Evolutionary conservation across 108 stramenopile genomes (phyloP), one percentile per base, ranked within the genome.

Genomic region (Fistulifera pelliculosa): DNA sequence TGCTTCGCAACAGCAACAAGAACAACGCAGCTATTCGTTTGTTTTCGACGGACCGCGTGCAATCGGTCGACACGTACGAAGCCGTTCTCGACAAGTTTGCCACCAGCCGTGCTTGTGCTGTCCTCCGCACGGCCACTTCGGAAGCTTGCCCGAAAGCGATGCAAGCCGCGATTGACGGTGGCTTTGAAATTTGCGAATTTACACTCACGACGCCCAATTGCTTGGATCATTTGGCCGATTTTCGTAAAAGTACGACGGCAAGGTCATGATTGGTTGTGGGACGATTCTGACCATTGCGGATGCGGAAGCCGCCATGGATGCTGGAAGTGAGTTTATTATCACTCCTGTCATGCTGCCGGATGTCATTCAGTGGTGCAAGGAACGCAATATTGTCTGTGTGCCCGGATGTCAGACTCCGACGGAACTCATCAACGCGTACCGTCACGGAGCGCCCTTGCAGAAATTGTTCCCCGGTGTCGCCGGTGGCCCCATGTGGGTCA

Each of bases 371-470:
- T 85, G 87, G 83, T 85, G 83, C 61, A 74, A 65, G 17, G 79
- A 67, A 14, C 66, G 83, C 6, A 85, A 85, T 43, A 82, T 90
- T 68, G 84, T 86, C 39, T 75, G 66, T 47, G 82, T 81, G 15
- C 89, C 89, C 0, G 89, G 89, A 65, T 87, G 85, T 56, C 89
- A 90, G 51, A 90, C 89, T 41, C 89, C 89, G 38, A 87, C 89
- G 38, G 89, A 90, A 49, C 52, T 83, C 49, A 53, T 71, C 63
- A 78, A 54, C 16, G 89, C 89, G 6, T 84, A 85, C 67, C 48
- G 77, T 39, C 60, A 65, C 49, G 89, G 89, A 26, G 89, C 89
- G 6, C 89, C 89, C 1, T 59, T 90, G 16, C 89, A 90, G 47
- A 90, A 90, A 69, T 71, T 90, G 19, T 90, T 90, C 53, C 89